A percentile compares a stretch with the other conserved stretches of the same genome.
Evolutionary conservation across 306 rosid species (phyloP).

Genomic region (Sphenostylis stenocarpa): DNA sequence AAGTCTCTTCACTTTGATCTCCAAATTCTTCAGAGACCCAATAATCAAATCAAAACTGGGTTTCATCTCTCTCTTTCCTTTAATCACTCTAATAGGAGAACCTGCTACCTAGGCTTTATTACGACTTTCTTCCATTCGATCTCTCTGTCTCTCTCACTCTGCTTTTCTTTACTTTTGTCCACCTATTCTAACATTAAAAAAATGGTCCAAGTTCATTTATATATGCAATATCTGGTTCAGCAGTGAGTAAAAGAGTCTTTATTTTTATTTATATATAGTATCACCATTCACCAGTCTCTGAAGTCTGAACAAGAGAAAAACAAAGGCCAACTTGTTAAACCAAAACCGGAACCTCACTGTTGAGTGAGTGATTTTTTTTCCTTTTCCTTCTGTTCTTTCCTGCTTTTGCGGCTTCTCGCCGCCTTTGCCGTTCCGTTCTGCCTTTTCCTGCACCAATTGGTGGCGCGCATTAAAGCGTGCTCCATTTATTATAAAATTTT

Average conservation of each 20-base stretch:
- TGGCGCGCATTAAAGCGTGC: slow-evolving; percentile 67
- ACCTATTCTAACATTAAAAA: not conserved
- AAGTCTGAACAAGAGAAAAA: slow-evolving; percentile 16
- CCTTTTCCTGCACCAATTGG: slow-evolving; percentile 53
- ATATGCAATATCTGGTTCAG: slow-evolving; percentile 15
- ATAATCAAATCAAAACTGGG: slow-evolving; percentile 50
- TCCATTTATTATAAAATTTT: slow-evolving; percentile 15
- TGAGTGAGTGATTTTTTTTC: not conserved
- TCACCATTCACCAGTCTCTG: not conserved
- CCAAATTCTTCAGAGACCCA: slow-evolving; percentile 23
- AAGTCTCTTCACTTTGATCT: not conserved
- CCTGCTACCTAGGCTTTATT: not conserved
- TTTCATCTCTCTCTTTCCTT: slow-evolving; percentile 35
- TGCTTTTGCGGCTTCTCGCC: slow-evolving; percentile 74
- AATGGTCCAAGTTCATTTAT: not conserved
- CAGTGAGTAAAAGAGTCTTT: slow-evolving; percentile 43
- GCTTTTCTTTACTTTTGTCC: not conserved
- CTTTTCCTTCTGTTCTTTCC: slow-evolving; percentile 20
- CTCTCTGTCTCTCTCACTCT: not conserved
- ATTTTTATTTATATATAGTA: slow-evolving; percentile 22
- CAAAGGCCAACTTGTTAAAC: not conserved
- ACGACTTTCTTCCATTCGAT: not conserved
- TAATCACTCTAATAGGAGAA: not conserved
- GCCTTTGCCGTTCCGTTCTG: slow-evolving; percentile 58
- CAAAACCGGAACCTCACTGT: not conserved